Percentiles rank a stretch among this genome's conserved stretches.
Evolutionary conservation across 208 protist genomes (phyloP).

Genomic region (Acanthamoeba healyi): DNA sequence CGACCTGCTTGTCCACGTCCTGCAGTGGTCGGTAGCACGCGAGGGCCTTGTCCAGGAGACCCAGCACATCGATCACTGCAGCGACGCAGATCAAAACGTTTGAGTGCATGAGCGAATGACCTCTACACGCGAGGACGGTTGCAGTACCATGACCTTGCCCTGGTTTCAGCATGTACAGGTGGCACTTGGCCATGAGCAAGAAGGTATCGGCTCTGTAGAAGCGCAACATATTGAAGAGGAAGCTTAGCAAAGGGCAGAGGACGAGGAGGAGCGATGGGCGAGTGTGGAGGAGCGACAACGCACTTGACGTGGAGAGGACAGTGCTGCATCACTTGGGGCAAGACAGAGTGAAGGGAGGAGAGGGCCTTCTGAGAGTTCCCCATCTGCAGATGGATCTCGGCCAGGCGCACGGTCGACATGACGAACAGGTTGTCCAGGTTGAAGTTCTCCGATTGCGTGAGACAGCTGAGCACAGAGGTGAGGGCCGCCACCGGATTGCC

Average conservation of each 20-base stretch:
- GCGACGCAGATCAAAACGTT: no score
- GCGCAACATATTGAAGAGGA: background rate
- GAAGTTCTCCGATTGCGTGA: slow-evolving; percentile 66
- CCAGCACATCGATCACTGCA: slow-evolving; percentile 26
- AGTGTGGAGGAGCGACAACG: background rate
- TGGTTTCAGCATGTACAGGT: background rate
- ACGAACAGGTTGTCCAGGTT: slow-evolving; percentile 57
- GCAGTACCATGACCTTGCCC: background rate
- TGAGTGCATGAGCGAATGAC: background rate
- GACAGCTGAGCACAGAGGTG: slow-evolving; percentile 41
- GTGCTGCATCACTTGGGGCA: slow-evolving; percentile 65
- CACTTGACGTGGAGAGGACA: slow-evolving; percentile 60
- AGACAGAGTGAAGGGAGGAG: background rate
- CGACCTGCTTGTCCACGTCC: slow-evolving; percentile 54
- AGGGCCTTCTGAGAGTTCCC: slow-evolving; percentile 24
- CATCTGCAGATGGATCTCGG: slow-evolving; percentile 62
- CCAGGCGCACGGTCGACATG: slow-evolving; percentile 46
- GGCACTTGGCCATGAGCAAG: slow-evolving; percentile 48
- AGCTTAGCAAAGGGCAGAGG: background rate
- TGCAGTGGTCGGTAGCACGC: slow-evolving; percentile 22
- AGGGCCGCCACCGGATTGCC: slow-evolving; percentile 40
- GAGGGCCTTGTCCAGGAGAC: slow-evolving; percentile 27
- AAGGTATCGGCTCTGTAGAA: slow-evolving; percentile 41
- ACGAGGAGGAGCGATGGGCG: background rate
- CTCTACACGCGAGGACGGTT: background rate